These are phyloP conservation scores for Pugionium cornutum DNA, from an alignment of 345 rosid genomes.

Conservation along the genomic window DNA sequence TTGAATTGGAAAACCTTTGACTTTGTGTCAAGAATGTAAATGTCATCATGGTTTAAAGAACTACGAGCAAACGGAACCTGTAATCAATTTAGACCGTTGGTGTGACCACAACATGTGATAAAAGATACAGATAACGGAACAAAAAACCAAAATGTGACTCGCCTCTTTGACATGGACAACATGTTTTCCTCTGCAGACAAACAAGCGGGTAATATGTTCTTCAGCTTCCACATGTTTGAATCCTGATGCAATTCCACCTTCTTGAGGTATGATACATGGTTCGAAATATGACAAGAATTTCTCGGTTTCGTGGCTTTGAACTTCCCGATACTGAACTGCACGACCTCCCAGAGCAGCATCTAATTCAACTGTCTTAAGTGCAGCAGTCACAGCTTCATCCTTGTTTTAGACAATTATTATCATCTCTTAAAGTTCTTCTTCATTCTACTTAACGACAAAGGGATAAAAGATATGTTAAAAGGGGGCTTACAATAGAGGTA, in stretches of 20 bases:
- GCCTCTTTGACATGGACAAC: conserved; percentile 95
- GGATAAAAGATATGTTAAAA: neutral
- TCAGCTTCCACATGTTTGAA: conserved; percentile 81
- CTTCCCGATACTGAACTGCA: conserved; percentile 98
- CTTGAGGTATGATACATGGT: conserved; percentile 95
- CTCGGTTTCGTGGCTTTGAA: conserved; percentile 93
- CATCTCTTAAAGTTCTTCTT: neutral
- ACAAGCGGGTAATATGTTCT: conserved; percentile 79
- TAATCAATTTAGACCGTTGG: conserved; percentile 21
- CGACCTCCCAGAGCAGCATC: conserved; percentile 99
- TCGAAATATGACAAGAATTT: conserved; percentile 89
- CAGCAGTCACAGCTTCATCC: conserved; percentile 98
- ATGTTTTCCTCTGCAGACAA: conserved; percentile 91
- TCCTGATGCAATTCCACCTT: conserved; percentile 91
- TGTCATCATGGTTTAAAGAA: conserved; percentile 92
- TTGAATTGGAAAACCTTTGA: conserved; percentile 91
- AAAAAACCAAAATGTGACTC: conserved; percentile 33
- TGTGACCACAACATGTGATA: conserved; percentile 4
- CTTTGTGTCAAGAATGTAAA: conserved; percentile 88
- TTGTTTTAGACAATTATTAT: conserved; percentile 14
- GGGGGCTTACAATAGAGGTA: conserved; percentile 62
- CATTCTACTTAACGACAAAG: neutral
- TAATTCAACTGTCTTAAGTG: conserved; percentile 90
- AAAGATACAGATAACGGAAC: conserved; percentile 2
- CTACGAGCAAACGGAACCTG: conserved; percentile 96